These are phyloP conservation scores for Murraya paniculata DNA, from an alignment of 345 rosid genomes.

Conservation along the genomic window DNA sequence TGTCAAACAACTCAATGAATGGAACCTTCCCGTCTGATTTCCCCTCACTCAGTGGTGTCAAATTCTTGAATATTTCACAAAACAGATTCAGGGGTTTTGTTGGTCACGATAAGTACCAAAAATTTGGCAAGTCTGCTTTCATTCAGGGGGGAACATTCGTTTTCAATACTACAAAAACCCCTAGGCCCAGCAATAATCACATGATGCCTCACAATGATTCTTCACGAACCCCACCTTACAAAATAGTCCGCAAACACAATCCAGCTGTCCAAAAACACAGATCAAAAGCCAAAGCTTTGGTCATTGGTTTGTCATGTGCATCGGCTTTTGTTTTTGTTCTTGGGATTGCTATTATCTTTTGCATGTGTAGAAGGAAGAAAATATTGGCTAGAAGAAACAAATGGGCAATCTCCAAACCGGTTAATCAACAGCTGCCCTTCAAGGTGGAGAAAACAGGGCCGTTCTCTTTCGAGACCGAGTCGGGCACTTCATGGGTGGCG, in stretches of 20 bases:
- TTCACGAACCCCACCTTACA: constrained; percentile 15
- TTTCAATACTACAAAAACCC: constrained; percentile 40
- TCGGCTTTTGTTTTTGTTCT: constrained; percentile 38
- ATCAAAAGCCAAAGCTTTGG: constrained; percentile 26
- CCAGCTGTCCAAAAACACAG: constrained; percentile 16
- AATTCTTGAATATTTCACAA: constrained; percentile 60
- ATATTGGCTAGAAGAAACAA: constrained; percentile 38
- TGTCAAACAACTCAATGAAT: constrained; percentile 61
- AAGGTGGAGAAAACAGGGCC: constrained; percentile 90
- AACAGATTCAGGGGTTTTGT: constrained; percentile 67
- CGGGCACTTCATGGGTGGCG: constrained; percentile 92
- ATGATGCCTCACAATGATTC: not conserved
- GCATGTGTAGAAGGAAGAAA: constrained; percentile 36
- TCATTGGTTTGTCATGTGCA: constrained; percentile 42
- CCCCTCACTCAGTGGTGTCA: constrained; percentile 49
- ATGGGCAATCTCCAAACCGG: constrained; percentile 91
- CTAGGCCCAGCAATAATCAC: constrained; percentile 14
- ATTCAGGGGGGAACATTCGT: constrained; percentile 45
- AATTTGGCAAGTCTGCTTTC: constrained; percentile 75
- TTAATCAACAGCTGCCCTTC: constrained; percentile 41
- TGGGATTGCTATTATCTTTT: constrained; percentile 17
- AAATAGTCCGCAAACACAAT: constrained; percentile 7
- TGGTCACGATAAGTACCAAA: constrained; percentile 29
- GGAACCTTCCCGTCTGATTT: constrained; percentile 84
- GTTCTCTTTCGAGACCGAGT: constrained; percentile 84